Base-by-base conservation (phyloP, 1,284 basidiomycete species). In the Cryptococcus floricola region DNA sequence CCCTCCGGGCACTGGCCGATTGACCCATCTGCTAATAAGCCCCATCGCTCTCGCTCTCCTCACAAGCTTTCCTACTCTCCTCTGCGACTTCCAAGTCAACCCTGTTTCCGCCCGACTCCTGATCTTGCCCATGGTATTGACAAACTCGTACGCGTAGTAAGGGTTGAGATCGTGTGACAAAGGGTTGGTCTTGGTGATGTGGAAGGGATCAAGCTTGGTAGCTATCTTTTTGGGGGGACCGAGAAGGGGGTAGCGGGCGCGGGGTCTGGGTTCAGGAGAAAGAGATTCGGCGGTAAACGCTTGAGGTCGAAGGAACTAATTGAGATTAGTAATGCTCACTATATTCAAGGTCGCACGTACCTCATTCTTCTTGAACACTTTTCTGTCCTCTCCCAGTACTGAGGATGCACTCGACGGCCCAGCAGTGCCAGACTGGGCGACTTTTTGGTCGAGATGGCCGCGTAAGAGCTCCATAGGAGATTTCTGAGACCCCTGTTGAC, bases 21-120 rank as follows among this genome's bases (percentile, higher is more conserved):
- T 66, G 28, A 53, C 57, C 73, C 73, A 77, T 38, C 60, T 53
- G 39, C 90, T 88, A 59, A 97, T 84, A 58, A 94, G 73, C 47
- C 94, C 94, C 88, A 97, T 94, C 80, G 87, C 89, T 76, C 90
- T 89, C 52, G 95, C 90, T 54, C 95, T 82, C 55, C 90, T 84
- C 57, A 98, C 88, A 39, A 94, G 89, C 78, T 94, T 94, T 47
- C 86, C 89, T 4, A 97, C 69, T 60, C 81, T 81, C 45, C 91
- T 81, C 76, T 98, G 94, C 61, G 80, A 88, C 74, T 85, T 86
- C 76, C 86, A 83, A 5, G 92, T 93, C 50, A 98, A 80, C 0
- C 82, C 81, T 0, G 91, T 96, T 52, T 83, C 72, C 9, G 82
- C 82, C 44, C 95, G 82, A 14, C 79, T 76, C 63, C 82, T 81